Evolutionary conservation across 2,329 filamentous ascomycete genomes (phyloP), one percentile per base, ranked within the genome.

Genomic region (Scedosporium apiospermum): DNA sequence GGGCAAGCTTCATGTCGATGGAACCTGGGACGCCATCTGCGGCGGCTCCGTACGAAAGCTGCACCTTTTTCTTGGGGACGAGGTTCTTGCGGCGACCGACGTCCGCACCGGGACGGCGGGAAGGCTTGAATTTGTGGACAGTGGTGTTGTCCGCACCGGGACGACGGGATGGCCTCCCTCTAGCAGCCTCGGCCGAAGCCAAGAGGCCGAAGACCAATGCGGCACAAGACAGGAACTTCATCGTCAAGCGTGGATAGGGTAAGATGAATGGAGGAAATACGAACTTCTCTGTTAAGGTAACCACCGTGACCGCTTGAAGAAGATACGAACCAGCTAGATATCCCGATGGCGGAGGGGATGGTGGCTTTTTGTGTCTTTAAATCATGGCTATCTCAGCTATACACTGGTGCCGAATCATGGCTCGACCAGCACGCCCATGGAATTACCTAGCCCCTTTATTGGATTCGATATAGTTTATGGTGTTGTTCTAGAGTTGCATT

Each of bases 1-100:
- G 62, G 9, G 64, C 63, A 6, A 69, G 62, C 23, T 21, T 65
- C 67, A 68, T 67, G 65, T 64, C 62, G 58, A 69, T 68, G n/a
- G 62, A 63, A 6, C 68, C 68, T 41, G 64, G 38, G 44, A 14
- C 38, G 30, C 27, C 34, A 23, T 55, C 51, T 18, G 63, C 63
- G n/a, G 57, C 57, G 2, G 63, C 46, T 30, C 63, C 61, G 58
- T 69, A 66, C 62, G 63, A 60, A 16, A 66, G 66, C 16, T 65
- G 65, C 16, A 68, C 63, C 34, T 64, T 63, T 27, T 63, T 58
- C 23, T 62, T 62, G 12, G 68, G 68, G 6, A 67, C 61, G 18
- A 69, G 65, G 58, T 65, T 67, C 61, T 64, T 30, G 38, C 63
- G 65, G 63, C 66, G 64, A 38, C 57, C 62, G 16, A 60, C 62